Percentiles rank a stretch among this genome's conserved stretches.
phyloP scores from a whole-genome alignment of 1,139 yeast species.

The Torulaspora pretoriensis region DNA sequence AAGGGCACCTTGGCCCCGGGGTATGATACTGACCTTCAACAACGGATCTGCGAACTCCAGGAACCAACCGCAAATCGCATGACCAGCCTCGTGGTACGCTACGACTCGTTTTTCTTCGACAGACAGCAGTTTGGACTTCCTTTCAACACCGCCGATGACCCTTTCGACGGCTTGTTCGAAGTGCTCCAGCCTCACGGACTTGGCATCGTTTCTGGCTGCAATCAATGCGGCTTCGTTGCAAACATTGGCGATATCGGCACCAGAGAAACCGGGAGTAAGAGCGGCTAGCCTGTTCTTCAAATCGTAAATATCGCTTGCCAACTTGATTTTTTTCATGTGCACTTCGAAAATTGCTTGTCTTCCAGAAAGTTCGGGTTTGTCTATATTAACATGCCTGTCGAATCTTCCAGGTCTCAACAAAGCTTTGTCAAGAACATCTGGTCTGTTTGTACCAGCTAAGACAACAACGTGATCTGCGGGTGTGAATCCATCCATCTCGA shows the following conservation, averaged over 20 bases:
- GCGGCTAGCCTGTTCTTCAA: constrained; percentile 72
- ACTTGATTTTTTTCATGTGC: constrained; percentile 57
- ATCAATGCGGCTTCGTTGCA: constrained; percentile 81
- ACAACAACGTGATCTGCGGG: constrained; percentile 74
- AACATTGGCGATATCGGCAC: constrained; percentile 82
- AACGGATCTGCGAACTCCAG: constrained; percentile 71
- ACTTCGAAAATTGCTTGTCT: constrained; percentile 71
- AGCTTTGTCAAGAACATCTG: constrained; percentile 73
- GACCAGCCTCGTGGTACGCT: constrained; percentile 82
- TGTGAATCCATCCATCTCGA: constrained; percentile 83
- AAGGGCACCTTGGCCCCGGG: constrained; percentile 79
- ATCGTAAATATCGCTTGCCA: constrained; percentile 52
- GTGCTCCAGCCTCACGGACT: constrained; percentile 53
- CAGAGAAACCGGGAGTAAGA: constrained; percentile 78
- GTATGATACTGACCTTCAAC: constrained; percentile 74
- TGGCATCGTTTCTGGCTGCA: constrained; percentile 66
- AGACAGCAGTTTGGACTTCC: constrained; percentile 62
- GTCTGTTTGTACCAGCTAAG: constrained; percentile 77
- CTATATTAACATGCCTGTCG: constrained; percentile 71
- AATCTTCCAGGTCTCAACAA: constrained; percentile 80
- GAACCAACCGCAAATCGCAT: constrained; percentile 77
- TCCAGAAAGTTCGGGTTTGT: constrained; percentile 74
- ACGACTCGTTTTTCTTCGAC: constrained; percentile 71
- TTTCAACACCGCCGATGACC: constrained; percentile 76
- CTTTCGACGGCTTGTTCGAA: constrained; percentile 80